A percentile compares a stretch with the other conserved stretches of the same genome.
phyloP scores from a whole-genome alignment of 2,329 filamentous ascomycete genomes.

The Coniochaeta ligniaria region DNA sequence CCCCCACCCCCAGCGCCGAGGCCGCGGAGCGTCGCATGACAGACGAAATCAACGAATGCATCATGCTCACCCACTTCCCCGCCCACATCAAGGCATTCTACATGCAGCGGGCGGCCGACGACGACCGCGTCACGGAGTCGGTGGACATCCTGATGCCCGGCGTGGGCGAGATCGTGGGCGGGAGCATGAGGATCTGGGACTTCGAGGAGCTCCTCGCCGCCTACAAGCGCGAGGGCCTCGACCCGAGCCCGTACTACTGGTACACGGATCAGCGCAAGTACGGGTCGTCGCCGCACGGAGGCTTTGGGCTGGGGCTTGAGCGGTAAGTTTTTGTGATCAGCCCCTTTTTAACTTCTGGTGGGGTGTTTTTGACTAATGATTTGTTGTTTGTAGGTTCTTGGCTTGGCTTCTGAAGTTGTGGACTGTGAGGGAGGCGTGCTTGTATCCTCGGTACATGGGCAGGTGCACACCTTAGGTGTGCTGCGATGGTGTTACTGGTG shows the following conservation, averaged over 20 bases:
- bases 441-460: conserved; percentile 77
- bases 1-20: conserved; percentile 49
- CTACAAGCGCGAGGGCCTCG: conserved; percentile 81
- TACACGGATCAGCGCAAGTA: conserved; percentile 97
- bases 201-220: conserved; percentile 84
- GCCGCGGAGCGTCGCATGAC: conserved; percentile 96
- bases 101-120: conserved; percentile 82
- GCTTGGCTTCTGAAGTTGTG: conserved; percentile 59
- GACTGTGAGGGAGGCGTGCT: conserved; percentile 58
- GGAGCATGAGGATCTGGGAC: conserved; percentile 91
- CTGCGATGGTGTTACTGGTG: not conserved
- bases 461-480: conserved; percentile 64
- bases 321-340: too few relatives aligned
- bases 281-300: conserved; percentile 84
- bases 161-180: conserved; percentile 94
- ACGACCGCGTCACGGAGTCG: conserved; percentile 73
- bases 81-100: conserved; percentile 98
- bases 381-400: conserved; percentile 38
- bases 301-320: conserved; percentile 89
- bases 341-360: too few relatives aligned
- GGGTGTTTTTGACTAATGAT: not conserved
- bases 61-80: conserved; percentile 96
- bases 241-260: conserved; percentile 88
- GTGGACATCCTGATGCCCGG: conserved; percentile 56
- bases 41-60: conserved; percentile 89